Evolutionary conservation across 2,329 filamentous ascomycete species (phyloP).

Genomic region (Fusarium lateritium): DNA sequence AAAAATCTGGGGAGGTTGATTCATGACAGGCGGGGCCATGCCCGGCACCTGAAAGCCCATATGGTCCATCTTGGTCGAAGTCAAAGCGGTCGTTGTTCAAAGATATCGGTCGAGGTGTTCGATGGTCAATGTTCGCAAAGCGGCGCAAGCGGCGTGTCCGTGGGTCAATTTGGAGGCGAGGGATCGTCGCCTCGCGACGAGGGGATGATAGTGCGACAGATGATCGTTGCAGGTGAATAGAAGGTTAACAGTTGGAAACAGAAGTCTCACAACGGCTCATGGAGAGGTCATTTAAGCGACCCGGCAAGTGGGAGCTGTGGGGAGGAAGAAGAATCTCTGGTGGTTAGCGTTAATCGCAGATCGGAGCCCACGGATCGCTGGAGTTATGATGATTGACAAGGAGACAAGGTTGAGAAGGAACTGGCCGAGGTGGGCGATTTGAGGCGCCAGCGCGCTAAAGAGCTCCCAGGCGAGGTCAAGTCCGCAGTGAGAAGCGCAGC

Average conservation of each 20-base stretch:
- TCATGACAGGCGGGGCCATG: slow-evolving; percentile 73
- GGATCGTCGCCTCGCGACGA: slow-evolving; percentile 18
- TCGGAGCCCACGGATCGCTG: slow-evolving; percentile 39
- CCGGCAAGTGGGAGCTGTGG: slow-evolving; percentile 16
- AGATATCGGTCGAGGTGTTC: slow-evolving; percentile 5
- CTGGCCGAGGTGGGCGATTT: slow-evolving; percentile 13
- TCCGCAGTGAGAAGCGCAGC: slow-evolving; percentile 13
- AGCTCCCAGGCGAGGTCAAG: slow-evolving; percentile 28
- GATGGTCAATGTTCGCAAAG: slow-evolving; percentile 17
- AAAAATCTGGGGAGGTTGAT: slow-evolving; percentile 79
- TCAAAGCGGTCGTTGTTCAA: not conserved
- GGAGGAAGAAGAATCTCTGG: slow-evolving; percentile 34
- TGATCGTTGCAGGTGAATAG: slow-evolving; percentile 2
- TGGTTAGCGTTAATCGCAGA: slow-evolving; percentile 39
- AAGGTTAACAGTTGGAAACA: slow-evolving; percentile 1
- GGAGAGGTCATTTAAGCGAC: slow-evolving; percentile 1
- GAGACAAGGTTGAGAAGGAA: slow-evolving; percentile 28
- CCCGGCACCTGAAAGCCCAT: slow-evolving; percentile 72
- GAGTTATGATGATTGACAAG: slow-evolving; percentile 38
- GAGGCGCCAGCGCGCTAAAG: slow-evolving; percentile 30
- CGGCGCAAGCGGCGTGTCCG: slow-evolving; percentile 25
- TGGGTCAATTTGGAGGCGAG: slow-evolving; percentile 28
- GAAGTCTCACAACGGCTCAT: slow-evolving; percentile 20
- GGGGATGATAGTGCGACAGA: slow-evolving; percentile 8
- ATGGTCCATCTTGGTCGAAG: slow-evolving; percentile 57